Conservation (phyloP, 23 red algal genomes). For the Gracilaria caudata region DNA sequence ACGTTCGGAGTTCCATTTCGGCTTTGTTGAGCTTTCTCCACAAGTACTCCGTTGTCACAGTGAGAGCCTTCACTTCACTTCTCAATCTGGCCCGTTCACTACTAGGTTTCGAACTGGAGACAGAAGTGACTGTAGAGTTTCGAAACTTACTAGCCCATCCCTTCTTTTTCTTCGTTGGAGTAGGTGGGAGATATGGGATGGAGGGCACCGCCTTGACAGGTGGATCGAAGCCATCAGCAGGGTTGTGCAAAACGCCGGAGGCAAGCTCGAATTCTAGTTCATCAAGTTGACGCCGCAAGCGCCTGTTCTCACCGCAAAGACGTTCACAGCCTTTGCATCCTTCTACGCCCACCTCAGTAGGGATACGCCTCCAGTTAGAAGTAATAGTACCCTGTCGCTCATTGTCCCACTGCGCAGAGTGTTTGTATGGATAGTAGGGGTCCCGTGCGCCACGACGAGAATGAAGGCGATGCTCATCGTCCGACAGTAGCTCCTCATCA, state of each 20-base stretch:
- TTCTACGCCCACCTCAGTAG: conserved; percentile 51
- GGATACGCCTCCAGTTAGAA: conserved; percentile 56
- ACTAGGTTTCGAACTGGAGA: conserved; percentile 13
- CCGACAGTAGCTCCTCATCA: conserved; percentile 59
- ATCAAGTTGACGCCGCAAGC: conserved; percentile 59
- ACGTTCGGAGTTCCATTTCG: conserved; percentile 58
- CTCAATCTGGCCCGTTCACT: conserved; percentile 48
- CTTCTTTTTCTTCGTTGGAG: conserved; percentile 21
- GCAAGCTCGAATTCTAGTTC: conserved; percentile 72
- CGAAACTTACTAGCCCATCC: conserved; percentile 41
- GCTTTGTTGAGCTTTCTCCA: conserved; percentile 73
- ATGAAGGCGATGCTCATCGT: background rate
- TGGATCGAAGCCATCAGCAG: conserved; percentile 56
- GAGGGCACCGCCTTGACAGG: conserved; percentile 41
- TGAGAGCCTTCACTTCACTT: conserved; percentile 51
- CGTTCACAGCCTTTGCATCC: conserved; percentile 61
- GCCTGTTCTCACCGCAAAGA: conserved; percentile 58
- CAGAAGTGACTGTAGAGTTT: conserved; percentile 20
- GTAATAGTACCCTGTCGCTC: conserved; percentile 47
- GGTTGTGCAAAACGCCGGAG: conserved; percentile 50
- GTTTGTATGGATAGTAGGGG: conserved; percentile 21
- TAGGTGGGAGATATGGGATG: conserved; percentile 22
- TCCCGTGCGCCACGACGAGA: background rate
- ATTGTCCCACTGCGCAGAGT: background rate
- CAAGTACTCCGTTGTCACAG: conserved; percentile 61